Conservation (phyloP, 2,329 filamentous ascomycete genomes). For the Paracoccidioides lutzii region DNA sequence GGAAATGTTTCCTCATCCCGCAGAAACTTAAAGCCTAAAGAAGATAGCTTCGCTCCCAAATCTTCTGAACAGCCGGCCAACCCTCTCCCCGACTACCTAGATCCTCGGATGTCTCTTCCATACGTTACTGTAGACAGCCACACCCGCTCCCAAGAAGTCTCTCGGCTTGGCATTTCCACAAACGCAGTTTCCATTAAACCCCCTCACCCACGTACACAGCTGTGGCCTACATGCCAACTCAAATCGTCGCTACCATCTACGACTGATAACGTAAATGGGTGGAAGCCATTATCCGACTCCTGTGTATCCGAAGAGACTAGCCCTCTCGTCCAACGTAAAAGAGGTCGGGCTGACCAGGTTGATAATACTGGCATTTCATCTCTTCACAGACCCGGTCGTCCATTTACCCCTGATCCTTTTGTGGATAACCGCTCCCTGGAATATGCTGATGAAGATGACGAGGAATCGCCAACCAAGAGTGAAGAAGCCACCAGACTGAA, state of each 20-base stretch:
- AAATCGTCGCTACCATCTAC: conserved; percentile 1
- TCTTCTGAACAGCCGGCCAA: background rate
- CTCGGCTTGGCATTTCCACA: background rate
- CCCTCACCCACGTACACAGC: conserved; percentile 4
- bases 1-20: background rate
- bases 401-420: conserved; percentile 11
- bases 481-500: conserved; percentile 34
- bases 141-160: background rate
- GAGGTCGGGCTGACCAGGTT: background rate
- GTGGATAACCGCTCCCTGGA: conserved; percentile 12
- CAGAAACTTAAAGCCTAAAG: background rate
- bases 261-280: conserved; percentile 1
- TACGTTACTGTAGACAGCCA: conserved; percentile 4
- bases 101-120: conserved; percentile 10
- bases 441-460: conserved; percentile 13
- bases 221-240: conserved; percentile 3
- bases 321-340: conserved; percentile 7
- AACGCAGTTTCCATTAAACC: background rate
- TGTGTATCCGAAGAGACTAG: conserved; percentile 9
- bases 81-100: conserved; percentile 8
- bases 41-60: background rate
- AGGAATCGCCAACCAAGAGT: conserved; percentile 11
- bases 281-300: conserved; percentile 7
- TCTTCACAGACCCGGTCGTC: background rate
- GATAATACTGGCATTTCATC: background rate